Base-by-base conservation (phyloP, 768 basidiomycete species). In the Lepiota subincarnata region DNA sequence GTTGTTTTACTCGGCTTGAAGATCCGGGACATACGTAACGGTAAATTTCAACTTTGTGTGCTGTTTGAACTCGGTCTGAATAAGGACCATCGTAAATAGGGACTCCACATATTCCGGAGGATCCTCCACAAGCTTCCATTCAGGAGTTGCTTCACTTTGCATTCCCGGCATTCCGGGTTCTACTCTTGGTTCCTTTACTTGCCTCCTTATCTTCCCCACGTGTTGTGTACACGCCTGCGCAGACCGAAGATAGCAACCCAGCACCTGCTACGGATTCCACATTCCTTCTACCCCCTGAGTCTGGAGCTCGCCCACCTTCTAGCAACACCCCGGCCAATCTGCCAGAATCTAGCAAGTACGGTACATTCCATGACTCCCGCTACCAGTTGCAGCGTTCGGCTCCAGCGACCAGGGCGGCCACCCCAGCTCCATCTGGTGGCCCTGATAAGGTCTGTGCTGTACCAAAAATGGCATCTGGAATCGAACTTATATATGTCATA, bases 161-260 rank as follows among this genome's bases (percentile, higher is more conserved):
- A 19, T 80, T 87, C 55, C 83, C 87, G 12, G 70, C 81, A 48
- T 71, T 89, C 64, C 86, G 90, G 51, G 76, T 84, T 39, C 65
- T 91, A 20, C 63, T 87, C 36, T 76, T 89, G 20, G 50, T 80
- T 14, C 78, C 81, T 6, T 72, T 92, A 48, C 67, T 92, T 42
- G 75, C 73, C 34, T 74, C 80, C 4, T 75, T 95, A 44, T 64
- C 78, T 47, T 78, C 74, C 34, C 92, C 92, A 13, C 80, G 82
- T 50, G 70, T 84, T 42, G 68, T 80, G 2, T 95, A 88, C 68
- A 77, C 78, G 1, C 66, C 84, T 14, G 72, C 79, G 13, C 67
- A 66, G 24, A 58, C 70, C 5, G 76, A 76, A 47, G 70, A 73
- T 39, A 58, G 68, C 24, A 74, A 75, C 35, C 68, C 68, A 48